Evolutionary conservation across 805 yeast species (phyloP), one percentile per base, ranked within the genome.

Genomic region (Dipodascopsis uninucleata): DNA sequence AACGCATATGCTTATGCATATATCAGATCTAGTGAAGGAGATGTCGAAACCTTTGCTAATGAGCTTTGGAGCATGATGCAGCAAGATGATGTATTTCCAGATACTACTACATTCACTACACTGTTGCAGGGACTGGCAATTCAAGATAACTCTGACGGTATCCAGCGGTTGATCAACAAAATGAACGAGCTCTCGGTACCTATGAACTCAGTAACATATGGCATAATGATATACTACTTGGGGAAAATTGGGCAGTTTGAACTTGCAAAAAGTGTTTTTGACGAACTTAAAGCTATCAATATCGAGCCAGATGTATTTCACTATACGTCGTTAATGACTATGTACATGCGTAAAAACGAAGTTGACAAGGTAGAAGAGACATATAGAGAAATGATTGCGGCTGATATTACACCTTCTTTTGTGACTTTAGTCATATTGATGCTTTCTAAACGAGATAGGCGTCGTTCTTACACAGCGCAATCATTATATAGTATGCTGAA

Each of bases 361-460:
- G 20, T 32, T 24, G 31, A 22, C 23, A 46, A 33, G 36, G 47
- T 49, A 16, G 34, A 38, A 22, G 20, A 37, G 4, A 18, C 28
- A 26, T 47, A 43, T 42, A 10, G 25, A 10, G 53, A 39, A 4
- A 43, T 49, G 47, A 34, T 47, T 12, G 23, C 23, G 20, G 39
- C 31, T 18, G 53, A 43, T 3, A 17, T 49, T 4, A 24, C 39
- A 31, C 54, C 54, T 3, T 39, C 53, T 7, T 47, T 31, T 20
- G 24, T 43, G 16, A 49, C 53, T 8, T 71, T 32, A 72, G 64
- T 14, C 75, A 68, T 4, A 59, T 62, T 1, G 79, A 67, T 43
- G 10, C 22, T 31, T 31, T 35, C 47, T 12, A 32, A 21, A 12
- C 23, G 16, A 6, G 41, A 37, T 16, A n/a, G 22, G 18, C 34